Conservation (phyloP, 2,329 filamentous ascomycete species). For the Aspergillus aculeatinus region DNA sequence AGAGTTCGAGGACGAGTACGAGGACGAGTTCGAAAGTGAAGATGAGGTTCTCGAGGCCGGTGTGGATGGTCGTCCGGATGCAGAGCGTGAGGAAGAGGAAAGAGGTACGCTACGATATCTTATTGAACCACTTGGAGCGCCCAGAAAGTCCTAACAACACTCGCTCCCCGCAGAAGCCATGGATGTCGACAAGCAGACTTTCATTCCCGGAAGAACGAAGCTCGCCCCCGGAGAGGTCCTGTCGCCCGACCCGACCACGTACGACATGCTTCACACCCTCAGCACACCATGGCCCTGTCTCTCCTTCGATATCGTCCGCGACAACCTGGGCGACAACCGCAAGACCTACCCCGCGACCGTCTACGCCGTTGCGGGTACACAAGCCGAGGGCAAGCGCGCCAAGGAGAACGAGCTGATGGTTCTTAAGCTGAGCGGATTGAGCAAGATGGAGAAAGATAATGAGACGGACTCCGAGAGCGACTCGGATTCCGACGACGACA, state of each 20-base stretch:
- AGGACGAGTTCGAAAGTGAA: conserved; percentile 92
- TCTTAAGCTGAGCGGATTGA: conserved; percentile 91
- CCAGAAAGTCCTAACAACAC: conserved; percentile 16
- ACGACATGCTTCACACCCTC: conserved; percentile 94
- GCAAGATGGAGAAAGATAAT: conserved; percentile 74
- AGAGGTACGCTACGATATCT: conserved; percentile 52
- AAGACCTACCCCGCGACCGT: conserved; percentile 93
- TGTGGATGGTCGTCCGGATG: conserved; percentile 87
- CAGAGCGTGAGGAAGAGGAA: conserved; percentile 86
- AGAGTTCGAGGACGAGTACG: conserved; percentile 77
- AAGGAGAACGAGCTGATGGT: conserved; percentile 93
- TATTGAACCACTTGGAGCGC: background rate
- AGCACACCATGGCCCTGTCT: conserved; percentile 96
- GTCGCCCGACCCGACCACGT: conserved; percentile 87
- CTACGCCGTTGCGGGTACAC: conserved; percentile 92
- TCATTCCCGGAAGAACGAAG: conserved; percentile 92
- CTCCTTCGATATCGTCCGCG: conserved; percentile 88
- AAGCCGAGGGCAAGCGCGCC: conserved; percentile 72
- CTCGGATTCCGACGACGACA: conserved; percentile 69
- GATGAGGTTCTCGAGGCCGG: conserved; percentile 94
- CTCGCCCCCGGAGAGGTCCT: conserved; percentile 88
- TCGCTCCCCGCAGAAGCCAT: conserved; percentile 62
- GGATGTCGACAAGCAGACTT: conserved; percentile 91
- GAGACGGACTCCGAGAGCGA: conserved; percentile 71
- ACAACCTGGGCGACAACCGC: conserved; percentile 81